These are phyloP conservation scores for Lactarius deliciosus DNA, from an alignment of 768 basidiomycete genomes.

Conservation along the genomic window DNA sequence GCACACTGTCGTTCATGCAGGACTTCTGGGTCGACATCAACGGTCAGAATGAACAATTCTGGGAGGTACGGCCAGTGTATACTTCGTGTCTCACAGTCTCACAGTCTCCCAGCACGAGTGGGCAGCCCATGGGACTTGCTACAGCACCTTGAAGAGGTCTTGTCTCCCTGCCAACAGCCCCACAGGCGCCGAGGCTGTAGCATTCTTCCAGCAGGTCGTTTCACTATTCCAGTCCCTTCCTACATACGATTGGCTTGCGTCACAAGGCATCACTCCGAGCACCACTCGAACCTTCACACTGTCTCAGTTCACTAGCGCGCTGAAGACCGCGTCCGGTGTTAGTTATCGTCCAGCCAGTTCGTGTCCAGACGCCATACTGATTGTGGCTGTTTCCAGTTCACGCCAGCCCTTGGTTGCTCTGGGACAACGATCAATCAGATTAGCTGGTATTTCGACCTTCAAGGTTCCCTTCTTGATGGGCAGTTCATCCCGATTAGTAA, in stretches of 20 bases:
- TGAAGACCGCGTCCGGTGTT: conserved; percentile 55
- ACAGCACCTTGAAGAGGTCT: conserved; percentile 55
- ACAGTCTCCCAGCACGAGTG: conserved; percentile 55
- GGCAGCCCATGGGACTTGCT: conserved; percentile 61
- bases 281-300: conserved; percentile 56
- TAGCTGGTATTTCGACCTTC: conserved; percentile 63
- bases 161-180: conserved; percentile 63
- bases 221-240: conserved; percentile 64
- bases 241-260: conserved; percentile 68
- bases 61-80: conserved; percentile 52
- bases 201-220: conserved; percentile 63
- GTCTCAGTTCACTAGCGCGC: conserved; percentile 50
- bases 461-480: conserved; percentile 69
- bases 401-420: conserved; percentile 49
- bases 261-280: conserved; percentile 75
- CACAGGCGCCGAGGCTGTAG: conserved; percentile 68
- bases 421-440: conserved; percentile 43
- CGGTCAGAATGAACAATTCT: conserved; percentile 61
- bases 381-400: conserved; percentile 32
- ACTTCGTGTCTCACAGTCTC: not conserved
- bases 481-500: conserved; percentile 57
- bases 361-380: not conserved
- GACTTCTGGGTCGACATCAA: conserved; percentile 63
- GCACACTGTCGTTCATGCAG: conserved; percentile 60
- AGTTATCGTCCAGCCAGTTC: conserved; percentile 26